A percentile compares a stretch with the other conserved stretches of the same genome.
These are phyloP conservation scores for Phytopythium sindhum DNA, from an alignment of 352 stramenopile genomes.

Conservation along the genomic window DNA sequence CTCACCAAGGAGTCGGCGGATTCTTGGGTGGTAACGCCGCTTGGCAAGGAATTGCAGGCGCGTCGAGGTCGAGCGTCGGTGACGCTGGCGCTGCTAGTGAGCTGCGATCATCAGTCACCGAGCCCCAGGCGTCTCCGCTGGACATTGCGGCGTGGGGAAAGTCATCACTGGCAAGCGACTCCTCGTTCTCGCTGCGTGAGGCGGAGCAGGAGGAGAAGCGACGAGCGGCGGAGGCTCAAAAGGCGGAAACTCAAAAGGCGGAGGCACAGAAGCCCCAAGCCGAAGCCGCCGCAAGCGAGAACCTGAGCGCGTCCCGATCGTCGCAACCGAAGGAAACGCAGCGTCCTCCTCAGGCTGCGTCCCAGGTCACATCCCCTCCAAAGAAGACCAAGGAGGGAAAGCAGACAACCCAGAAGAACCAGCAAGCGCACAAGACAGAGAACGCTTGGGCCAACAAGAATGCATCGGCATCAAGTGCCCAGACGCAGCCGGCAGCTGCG, in stretches of 20 bases:
- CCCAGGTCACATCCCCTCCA: constrained; percentile 12
- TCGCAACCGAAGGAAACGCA: constrained; percentile 1
- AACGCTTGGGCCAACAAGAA: constrained; percentile 22
- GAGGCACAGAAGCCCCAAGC: neutral
- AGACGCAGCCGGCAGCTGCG: neutral
- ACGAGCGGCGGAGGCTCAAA: constrained; percentile 14
- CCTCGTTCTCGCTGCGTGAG: constrained; percentile 28
- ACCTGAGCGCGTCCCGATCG: constrained; percentile 4
- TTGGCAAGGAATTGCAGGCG: neutral
- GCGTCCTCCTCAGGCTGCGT: neutral
- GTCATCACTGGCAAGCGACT: constrained; percentile 1
- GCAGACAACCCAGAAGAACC: constrained; percentile 11
- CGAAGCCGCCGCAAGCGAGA: constrained; percentile 8
- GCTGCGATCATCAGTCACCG: neutral
- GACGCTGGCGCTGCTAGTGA: neutral
- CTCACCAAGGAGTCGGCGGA: constrained; percentile 19
- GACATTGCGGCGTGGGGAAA: constrained; percentile 4
- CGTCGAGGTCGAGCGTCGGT: neutral
- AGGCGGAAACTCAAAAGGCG: neutral
- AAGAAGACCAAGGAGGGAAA: constrained; percentile 17
- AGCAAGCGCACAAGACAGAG: constrained; percentile 15
- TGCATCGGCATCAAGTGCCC: constrained; percentile 18
- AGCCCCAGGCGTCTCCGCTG: neutral
- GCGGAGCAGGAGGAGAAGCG: constrained; percentile 50
- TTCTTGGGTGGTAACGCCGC: constrained; percentile 24